A percentile compares a stretch with the other conserved stretches of the same genome.
These are phyloP conservation scores for Smallanthus sonchifolius DNA, from an alignment of 129 eudicot genomes.

Conservation along the genomic window DNA sequence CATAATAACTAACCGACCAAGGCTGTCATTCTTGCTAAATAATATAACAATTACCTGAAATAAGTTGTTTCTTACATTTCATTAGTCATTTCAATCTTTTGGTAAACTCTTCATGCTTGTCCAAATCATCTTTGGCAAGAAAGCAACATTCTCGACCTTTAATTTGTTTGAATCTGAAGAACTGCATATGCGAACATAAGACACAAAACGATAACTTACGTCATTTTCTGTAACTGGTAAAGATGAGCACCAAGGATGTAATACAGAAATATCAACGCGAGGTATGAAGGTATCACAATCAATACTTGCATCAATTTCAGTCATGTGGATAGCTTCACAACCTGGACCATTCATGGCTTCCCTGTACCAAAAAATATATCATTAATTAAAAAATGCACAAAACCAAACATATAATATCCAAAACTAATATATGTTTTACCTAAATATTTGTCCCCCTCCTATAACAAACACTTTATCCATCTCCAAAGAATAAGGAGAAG, in stretches of 20 bases:
- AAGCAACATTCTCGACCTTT: conserved; percentile 25
- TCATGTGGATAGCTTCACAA: conserved; percentile 76
- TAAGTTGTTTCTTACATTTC: background rate
- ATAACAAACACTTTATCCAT: conserved; percentile 65
- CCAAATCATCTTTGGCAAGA: conserved; percentile 42
- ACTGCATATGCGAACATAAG: conserved; percentile 49
- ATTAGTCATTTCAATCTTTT: background rate
- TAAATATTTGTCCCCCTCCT: conserved; percentile 75
- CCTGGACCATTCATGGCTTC: conserved; percentile 58
- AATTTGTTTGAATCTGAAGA: conserved; percentile 3
- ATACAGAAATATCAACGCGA: conserved; percentile 45
- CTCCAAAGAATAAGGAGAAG: conserved; percentile 45
- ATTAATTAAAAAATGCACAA: background rate
- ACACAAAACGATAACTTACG: conserved; percentile 41
- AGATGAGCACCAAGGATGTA: conserved; percentile 69
- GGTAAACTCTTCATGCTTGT: conserved; percentile 58
- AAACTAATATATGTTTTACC: conserved; percentile 29
- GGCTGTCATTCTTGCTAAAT: background rate
- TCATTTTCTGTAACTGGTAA: conserved; percentile 44
- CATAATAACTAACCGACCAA: background rate
- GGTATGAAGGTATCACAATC: conserved; percentile 77
- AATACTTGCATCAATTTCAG: conserved; percentile 49
- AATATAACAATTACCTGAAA: background rate
- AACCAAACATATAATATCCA: background rate
- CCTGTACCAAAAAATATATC: conserved; percentile 37